These are phyloP conservation scores for Rhizopogon roseolus DNA, from an alignment of 768 basidiomycete species.

Conservation along the genomic window DNA sequence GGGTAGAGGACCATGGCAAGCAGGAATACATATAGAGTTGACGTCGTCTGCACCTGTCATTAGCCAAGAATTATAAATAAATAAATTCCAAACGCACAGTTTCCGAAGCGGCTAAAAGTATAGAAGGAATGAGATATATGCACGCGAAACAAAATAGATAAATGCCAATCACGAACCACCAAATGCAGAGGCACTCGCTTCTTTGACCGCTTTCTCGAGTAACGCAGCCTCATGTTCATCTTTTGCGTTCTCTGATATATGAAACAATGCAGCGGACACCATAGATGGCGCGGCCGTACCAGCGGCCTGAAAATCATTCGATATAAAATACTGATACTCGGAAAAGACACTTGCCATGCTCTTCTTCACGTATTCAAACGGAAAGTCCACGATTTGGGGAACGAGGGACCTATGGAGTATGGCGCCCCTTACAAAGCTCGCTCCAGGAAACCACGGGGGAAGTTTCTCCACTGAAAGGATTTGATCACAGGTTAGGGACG, in stretches of 20 bases:
- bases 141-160: slow-evolving; percentile 6
- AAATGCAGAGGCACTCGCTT: slow-evolving; percentile 18
- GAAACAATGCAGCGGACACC: slow-evolving; percentile 17
- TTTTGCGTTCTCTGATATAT: slow-evolving; percentile 4
- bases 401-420: slow-evolving; percentile 4
- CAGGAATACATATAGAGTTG: slow-evolving; percentile 14
- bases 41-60: slow-evolving; percentile 10
- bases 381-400: slow-evolving; percentile 12
- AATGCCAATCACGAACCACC: slow-evolving; percentile 6
- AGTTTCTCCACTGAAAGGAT: slow-evolving; percentile 8
- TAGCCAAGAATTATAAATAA: neutral
- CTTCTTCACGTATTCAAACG: slow-evolving; percentile 19
- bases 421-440: slow-evolving; percentile 12
- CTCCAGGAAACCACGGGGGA: slow-evolving; percentile 19
- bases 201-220: slow-evolving; percentile 18
- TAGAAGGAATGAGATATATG: neutral
- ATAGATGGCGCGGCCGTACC: slow-evolving; percentile 18
- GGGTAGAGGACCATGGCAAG: slow-evolving; percentile 21
- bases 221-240: slow-evolving; percentile 5
- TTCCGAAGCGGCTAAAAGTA: no score
- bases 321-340: neutral
- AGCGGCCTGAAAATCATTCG: slow-evolving; percentile 6
- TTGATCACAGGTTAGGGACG: neutral
- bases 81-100: no score
- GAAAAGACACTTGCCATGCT: slow-evolving; percentile 11